These are phyloP conservation scores for Colletotrichum sp. DNA, from an alignment of 2,329 filamentous ascomycete species.

Conservation along the genomic window DNA sequence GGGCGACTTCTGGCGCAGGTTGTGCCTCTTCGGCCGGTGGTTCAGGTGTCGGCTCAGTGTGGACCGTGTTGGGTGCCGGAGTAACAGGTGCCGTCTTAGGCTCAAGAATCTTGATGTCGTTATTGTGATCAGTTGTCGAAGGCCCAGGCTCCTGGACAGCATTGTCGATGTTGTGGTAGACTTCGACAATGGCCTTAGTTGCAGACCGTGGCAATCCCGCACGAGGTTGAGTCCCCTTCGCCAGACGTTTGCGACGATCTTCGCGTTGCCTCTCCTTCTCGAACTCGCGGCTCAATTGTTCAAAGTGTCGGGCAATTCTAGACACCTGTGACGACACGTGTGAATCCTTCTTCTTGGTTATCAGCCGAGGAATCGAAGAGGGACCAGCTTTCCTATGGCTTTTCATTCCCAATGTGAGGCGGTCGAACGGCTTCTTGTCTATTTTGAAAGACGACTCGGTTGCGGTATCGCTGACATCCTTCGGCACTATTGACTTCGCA, in stretches of 20 bases:
- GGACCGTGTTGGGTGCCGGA: conserved; percentile 1
- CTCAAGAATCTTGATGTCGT: conserved; percentile 15
- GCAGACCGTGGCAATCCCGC: conserved; percentile 85
- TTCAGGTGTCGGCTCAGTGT: conserved; percentile 23
- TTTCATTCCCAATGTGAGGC: conserved; percentile 72
- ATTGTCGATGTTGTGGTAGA: conserved; percentile 92
- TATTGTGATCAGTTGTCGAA: conserved; percentile 56
- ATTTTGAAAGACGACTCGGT: conserved; percentile 49
- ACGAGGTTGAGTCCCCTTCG: conserved; percentile 73
- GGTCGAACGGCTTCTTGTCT: conserved; percentile 81
- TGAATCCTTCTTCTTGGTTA: conserved; percentile 75
- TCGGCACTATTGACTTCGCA: conserved; percentile 42
- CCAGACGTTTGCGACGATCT: conserved; percentile 81
- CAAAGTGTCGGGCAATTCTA: conserved; percentile 92
- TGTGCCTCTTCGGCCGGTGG: not conserved
- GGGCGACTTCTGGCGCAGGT: conserved; percentile 1
- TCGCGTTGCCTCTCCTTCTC: conserved; percentile 85
- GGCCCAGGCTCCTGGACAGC: conserved; percentile 83
- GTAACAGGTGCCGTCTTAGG: conserved; percentile 13
- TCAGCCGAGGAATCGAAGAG: conserved; percentile 90
- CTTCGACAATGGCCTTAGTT: conserved; percentile 94
- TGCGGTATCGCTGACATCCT: conserved; percentile 36
- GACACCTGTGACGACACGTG: conserved; percentile 90
- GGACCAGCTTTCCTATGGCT: conserved; percentile 55
- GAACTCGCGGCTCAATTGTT: conserved; percentile 95